A percentile compares a stretch with the other conserved stretches of the same genome.
phyloP scores from a whole-genome alignment of 345 rosid species.

The Ceriops decandra region DNA sequence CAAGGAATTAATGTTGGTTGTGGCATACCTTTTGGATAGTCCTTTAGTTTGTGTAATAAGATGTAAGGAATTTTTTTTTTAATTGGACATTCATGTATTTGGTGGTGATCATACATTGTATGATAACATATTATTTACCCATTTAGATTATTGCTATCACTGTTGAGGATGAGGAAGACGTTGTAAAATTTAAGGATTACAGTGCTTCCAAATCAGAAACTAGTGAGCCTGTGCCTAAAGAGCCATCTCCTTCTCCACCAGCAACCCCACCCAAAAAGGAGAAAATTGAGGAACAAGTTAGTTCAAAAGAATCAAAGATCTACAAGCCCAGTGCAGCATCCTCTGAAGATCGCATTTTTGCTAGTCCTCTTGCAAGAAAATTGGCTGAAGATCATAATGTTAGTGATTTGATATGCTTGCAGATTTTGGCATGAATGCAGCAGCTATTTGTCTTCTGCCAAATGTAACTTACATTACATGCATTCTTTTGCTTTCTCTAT shows the following conservation, averaged over 20 bases:
- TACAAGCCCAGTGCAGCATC: constrained; percentile 48
- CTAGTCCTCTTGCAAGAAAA: constrained; percentile 91
- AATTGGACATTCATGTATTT: neutral
- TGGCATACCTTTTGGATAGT: constrained; percentile 1
- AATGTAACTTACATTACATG: constrained; percentile 11
- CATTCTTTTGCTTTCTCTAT: constrained; percentile 10
- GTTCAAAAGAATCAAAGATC: constrained; percentile 55
- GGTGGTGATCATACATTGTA: constrained; percentile 2
- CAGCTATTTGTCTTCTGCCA: neutral
- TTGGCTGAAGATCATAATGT: constrained; percentile 85
- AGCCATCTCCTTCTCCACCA: constrained; percentile 34
- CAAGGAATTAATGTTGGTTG: neutral
- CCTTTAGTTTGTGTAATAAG: neutral
- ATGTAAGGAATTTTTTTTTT: neutral
- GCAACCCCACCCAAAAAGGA: constrained; percentile 59
- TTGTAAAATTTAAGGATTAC: constrained; percentile 82
- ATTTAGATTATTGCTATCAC: constrained; percentile 76
- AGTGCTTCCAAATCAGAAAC: constrained; percentile 53
- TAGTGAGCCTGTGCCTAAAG: constrained; percentile 41
- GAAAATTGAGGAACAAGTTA: constrained; percentile 48
- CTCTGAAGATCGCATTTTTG: constrained; percentile 66
- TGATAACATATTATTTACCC: constrained; percentile 6
- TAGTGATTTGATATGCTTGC: constrained; percentile 18
- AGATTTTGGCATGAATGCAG: neutral
- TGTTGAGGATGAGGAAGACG: constrained; percentile 86